Evolutionary conservation across 306 rosid species (phyloP).

Genomic region (Lathyrus sativus): DNA sequence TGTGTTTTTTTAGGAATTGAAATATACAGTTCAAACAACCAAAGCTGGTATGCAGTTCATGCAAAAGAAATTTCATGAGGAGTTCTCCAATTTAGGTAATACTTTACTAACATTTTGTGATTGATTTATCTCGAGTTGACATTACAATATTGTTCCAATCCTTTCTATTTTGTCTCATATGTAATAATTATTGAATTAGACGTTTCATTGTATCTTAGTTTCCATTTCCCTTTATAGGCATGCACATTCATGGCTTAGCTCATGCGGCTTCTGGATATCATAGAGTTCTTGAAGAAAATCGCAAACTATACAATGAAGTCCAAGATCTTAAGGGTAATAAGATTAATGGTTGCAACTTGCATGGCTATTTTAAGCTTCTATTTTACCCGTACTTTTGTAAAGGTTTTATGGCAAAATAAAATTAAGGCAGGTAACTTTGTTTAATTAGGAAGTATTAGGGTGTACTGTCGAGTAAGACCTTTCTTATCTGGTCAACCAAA

Average conservation of each 20-base stretch:
- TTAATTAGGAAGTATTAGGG: conserved; percentile 88
- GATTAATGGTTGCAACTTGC: background rate
- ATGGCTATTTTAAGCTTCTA: conserved; percentile 22
- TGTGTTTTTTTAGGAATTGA: conserved; percentile 59
- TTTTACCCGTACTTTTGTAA: conserved; percentile 5
- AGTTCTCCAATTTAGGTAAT: conserved; percentile 80
- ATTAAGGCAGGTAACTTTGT: conserved; percentile 33
- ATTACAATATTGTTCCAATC: background rate
- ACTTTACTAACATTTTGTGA: conserved; percentile 3
- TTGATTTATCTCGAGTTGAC: conserved; percentile 13
- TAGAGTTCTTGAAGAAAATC: conserved; percentile 89
- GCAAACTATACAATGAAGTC: conserved; percentile 88
- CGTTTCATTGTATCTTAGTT: conserved; percentile 26
- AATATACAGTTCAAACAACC: conserved; percentile 65
- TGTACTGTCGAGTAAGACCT: conserved; percentile 96
- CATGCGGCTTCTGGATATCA: conserved; percentile 96
- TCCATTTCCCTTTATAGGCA: conserved; percentile 51
- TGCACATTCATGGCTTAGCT: conserved; percentile 78
- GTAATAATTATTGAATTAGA: conserved; percentile 11
- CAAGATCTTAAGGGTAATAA: conserved; percentile 93
- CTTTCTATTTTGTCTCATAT: background rate
- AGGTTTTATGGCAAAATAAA: conserved; percentile 5
- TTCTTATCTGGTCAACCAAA: conserved; percentile 67
- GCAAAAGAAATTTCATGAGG: conserved; percentile 86
- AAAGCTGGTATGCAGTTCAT: conserved; percentile 86